Conservation (phyloP, 345 rosid genomes). For the Iberis pinnata region DNA sequence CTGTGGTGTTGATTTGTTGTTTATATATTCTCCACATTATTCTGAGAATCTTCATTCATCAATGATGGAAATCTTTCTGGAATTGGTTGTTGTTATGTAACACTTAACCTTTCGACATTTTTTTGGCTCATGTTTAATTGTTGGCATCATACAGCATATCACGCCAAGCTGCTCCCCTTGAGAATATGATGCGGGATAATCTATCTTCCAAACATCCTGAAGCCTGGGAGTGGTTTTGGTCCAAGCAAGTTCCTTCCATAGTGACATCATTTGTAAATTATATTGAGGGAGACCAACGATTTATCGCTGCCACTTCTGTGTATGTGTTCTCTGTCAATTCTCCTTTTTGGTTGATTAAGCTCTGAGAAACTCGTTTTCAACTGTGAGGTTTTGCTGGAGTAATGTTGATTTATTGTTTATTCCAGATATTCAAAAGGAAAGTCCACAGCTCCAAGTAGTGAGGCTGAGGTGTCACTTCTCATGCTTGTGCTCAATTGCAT, state of each 20-base stretch:
- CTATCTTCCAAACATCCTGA: constrained; percentile 68
- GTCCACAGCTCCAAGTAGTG: constrained; percentile 39
- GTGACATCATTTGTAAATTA: constrained; percentile 60
- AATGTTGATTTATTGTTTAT: constrained; percentile 18
- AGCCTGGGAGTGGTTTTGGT: constrained; percentile 74
- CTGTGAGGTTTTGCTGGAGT: constrained; percentile 21
- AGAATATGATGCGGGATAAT: constrained; percentile 70
- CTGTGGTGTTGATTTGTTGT: too few species aligned
- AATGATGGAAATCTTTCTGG: too few species aligned
- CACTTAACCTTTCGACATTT: neutral
- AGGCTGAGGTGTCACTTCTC: constrained; percentile 68
- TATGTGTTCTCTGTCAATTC: constrained; percentile 32
- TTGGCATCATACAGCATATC: constrained; percentile 47
- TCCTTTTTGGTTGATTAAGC: constrained; percentile 18
- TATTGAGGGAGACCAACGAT: constrained; percentile 61
- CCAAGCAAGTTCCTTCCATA: constrained; percentile 60
- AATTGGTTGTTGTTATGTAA: neutral
- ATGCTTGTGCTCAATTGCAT: constrained; percentile 74
- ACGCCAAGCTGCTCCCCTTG: constrained; percentile 68
- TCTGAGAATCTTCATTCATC: too few species aligned
- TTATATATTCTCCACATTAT: too few species aligned
- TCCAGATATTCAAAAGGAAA: constrained; percentile 49
- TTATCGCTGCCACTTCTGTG: constrained; percentile 58
- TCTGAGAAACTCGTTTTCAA: constrained; percentile 6
- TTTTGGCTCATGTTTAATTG: neutral